These are phyloP conservation scores for Periconia sp. DNA, from an alignment of 2,329 filamentous ascomycete species.

Conservation along the genomic window DNA sequence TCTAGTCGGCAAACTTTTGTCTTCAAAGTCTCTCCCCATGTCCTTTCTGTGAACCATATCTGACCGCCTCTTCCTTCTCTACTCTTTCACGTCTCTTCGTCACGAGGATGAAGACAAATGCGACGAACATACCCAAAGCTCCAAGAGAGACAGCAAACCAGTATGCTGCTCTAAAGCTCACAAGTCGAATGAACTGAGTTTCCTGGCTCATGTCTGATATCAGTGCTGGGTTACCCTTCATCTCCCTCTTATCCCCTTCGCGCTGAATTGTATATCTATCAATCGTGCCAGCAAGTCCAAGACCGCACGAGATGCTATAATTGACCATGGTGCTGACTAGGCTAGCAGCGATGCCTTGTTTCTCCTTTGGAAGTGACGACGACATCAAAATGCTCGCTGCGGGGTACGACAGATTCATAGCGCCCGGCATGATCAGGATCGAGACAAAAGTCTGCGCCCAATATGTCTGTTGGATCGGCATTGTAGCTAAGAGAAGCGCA, in stretches of 20 bases:
- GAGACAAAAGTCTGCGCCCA: constrained; percentile 46
- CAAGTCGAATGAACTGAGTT: constrained; percentile 12
- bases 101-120: constrained; percentile 17
- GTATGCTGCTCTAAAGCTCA: constrained; percentile 18
- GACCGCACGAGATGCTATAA: constrained; percentile 69
- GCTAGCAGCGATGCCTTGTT: constrained; percentile 60
- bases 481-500: constrained; percentile 43
- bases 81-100: constrained; percentile 14
- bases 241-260: constrained; percentile 11
- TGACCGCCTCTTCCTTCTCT: neutral
- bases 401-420: constrained; percentile 48
- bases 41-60: too few species aligned
- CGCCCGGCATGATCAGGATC: constrained; percentile 36
- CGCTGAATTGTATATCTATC: constrained; percentile 16
- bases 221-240: constrained; percentile 7
- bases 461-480: constrained; percentile 48
- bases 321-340: constrained; percentile 71
- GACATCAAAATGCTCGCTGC: constrained; percentile 46
- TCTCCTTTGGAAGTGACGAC: constrained; percentile 45
- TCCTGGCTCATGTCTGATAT: constrained; percentile 10
- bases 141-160: constrained; percentile 23
- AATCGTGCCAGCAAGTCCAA: constrained; percentile 71
- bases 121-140: constrained; percentile 21
- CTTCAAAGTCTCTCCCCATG: too few species aligned
- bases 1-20: too few species aligned